Conservation (phyloP, 2,329 filamentous ascomycete genomes). For the Zarea fungicola region DNA sequence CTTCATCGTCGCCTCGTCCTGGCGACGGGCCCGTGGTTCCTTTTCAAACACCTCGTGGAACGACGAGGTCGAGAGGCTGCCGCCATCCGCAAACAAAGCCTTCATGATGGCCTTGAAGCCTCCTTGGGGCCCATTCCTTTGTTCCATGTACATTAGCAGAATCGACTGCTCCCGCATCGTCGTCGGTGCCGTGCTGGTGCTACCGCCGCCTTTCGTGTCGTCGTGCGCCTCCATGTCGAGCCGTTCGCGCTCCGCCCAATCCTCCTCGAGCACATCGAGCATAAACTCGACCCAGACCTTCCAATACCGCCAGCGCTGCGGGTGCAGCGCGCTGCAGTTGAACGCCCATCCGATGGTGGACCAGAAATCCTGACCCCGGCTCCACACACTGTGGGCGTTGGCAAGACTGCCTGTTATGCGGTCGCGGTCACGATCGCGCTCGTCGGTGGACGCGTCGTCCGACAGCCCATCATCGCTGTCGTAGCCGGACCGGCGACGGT, state of each 20-base stretch:
- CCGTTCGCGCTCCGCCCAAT: constrained; percentile 56
- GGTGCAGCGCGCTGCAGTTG: constrained; percentile 73
- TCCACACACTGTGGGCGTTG: constrained; percentile 63
- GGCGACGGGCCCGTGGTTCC: constrained; percentile 43
- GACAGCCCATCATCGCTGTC: constrained; percentile 39
- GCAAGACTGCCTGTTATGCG: constrained; percentile 56
- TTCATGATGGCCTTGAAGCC: constrained; percentile 53
- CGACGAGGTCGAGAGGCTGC: constrained; percentile 43
- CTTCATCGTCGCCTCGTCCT: constrained; percentile 33
- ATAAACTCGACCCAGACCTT: constrained; percentile 73
- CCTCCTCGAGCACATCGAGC: constrained; percentile 69
- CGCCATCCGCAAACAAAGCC: constrained; percentile 63
- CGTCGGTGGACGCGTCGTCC: constrained; percentile 26
- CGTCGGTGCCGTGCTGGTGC: constrained; percentile 20
- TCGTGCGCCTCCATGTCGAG: constrained; percentile 36
- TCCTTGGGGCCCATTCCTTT: constrained; percentile 39
- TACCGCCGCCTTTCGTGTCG: constrained; percentile 20
- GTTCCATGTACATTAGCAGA: constrained; percentile 53
- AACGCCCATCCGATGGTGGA: constrained; percentile 85
- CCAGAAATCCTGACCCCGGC: constrained; percentile 83
- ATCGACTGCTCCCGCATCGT: constrained; percentile 48
- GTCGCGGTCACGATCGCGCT: constrained; percentile 30
- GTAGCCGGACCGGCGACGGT: constrained; percentile 28
- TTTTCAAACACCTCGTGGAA: constrained; percentile 64
- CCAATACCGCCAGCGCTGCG: constrained; percentile 77